Evolutionary conservation across 441 rosid species (phyloP).

Genomic region (Gossypium davidsonii): DNA sequence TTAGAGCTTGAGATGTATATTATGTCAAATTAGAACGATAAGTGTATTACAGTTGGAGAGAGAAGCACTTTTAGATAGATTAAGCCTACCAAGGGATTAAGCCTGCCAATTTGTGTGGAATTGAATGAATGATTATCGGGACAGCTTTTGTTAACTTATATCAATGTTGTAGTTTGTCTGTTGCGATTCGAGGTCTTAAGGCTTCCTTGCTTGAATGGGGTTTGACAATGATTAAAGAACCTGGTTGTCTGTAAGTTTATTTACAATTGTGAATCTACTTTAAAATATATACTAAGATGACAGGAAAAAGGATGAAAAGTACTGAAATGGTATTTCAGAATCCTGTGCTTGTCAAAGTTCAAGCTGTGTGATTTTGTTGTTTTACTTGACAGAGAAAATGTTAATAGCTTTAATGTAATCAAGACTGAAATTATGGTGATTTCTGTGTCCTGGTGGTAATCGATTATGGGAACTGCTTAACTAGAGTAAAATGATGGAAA

Average conservation of each 20-base stretch:
- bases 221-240: not conserved
- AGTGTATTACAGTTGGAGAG: not conserved
- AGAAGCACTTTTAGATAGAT: not conserved
- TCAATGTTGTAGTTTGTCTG: not conserved
- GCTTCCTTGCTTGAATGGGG: not conserved
- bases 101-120: not conserved
- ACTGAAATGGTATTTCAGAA: not conserved
- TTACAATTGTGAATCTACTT: not conserved
- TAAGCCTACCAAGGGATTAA: not conserved
- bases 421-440: slow-evolving; percentile 2
- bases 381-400: not conserved
- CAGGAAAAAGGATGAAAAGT: not conserved
- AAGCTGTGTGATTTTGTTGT: not conserved
- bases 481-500: not conserved
- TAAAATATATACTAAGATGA: not conserved
- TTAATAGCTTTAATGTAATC: not conserved
- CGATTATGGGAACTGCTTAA: not conserved
- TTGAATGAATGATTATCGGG: not conserved
- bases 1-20: not conserved
- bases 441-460: slow-evolving; percentile 20
- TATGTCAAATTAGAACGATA: not conserved
- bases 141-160: not conserved
- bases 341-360: not conserved
- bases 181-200: not conserved
- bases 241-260: not conserved